Evolutionary conservation across 371 early-diverging fungal genomes (phyloP).

Genomic region (Mortierella sp.): DNA sequence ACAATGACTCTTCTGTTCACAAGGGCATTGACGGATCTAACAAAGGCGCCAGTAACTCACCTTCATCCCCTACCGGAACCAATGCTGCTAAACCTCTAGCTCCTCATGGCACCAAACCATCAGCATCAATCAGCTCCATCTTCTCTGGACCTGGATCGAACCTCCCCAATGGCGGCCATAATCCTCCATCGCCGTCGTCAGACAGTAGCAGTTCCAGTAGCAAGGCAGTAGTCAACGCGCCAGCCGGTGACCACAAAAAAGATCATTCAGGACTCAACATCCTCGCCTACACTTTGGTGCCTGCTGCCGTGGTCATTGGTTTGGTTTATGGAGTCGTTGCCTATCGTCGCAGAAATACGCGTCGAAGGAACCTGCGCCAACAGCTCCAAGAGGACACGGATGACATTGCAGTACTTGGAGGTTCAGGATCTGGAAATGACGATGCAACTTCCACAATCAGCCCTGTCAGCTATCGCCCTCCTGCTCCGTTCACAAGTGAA

Average conservation of each 20-base stretch:
- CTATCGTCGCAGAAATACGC: constrained; percentile 39
- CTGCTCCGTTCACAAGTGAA: constrained; percentile 44
- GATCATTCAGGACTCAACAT: constrained; percentile 11
- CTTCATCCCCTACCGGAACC: not conserved
- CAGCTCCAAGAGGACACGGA: constrained; percentile 30
- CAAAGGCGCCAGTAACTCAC: not conserved
- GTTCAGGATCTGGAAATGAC: constrained; percentile 1
- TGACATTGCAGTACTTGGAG: not conserved
- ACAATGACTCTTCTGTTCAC: not conserved
- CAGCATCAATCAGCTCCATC: constrained; percentile 7
- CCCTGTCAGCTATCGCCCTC: constrained; percentile 39
- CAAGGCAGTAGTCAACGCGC: constrained; percentile 5
- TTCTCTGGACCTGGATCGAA: constrained; percentile 16
- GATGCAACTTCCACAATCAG: constrained; percentile 30
- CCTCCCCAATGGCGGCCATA: constrained; percentile 1
- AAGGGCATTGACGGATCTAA: not conserved
- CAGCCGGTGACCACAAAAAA: constrained; percentile 4
- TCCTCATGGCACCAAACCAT: no score
- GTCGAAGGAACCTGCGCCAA: constrained; percentile 22
- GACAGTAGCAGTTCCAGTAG: no score
- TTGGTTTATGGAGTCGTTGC: constrained; percentile 26
- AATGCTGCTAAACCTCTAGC: not conserved
- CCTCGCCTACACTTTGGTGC: constrained; percentile 30
- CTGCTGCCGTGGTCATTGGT: constrained; percentile 25
- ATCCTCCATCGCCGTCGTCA: not conserved